Evolutionary conservation across 2,329 filamentous ascomycete genomes (phyloP).

Genomic region (Aureobasidium sp.): DNA sequence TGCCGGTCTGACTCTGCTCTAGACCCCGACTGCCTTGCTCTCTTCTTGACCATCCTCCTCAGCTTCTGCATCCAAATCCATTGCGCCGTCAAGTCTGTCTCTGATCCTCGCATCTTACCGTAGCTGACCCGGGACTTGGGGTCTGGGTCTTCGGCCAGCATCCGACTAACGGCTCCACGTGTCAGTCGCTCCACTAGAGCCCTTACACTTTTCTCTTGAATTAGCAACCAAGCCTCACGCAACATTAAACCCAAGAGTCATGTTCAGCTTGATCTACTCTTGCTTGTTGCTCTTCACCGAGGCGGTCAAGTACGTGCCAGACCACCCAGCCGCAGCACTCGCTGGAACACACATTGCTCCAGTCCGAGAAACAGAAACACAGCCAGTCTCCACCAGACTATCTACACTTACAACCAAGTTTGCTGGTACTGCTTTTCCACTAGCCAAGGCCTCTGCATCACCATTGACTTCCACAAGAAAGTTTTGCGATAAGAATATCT

Average conservation of each 20-base stretch:
- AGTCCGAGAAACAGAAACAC: background rate
- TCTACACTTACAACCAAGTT: background rate
- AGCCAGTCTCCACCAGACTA: background rate
- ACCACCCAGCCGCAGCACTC: background rate
- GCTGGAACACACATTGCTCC: background rate
- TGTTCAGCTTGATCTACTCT: background rate
- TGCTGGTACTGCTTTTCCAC: background rate
- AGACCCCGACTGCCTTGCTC: background rate
- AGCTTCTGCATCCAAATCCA: background rate
- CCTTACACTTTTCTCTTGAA: background rate
- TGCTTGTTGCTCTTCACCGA: background rate
- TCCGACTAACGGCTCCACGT: constrained; percentile 1
- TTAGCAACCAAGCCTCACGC: background rate
- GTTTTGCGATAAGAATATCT: no score
- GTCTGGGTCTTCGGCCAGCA: background rate
- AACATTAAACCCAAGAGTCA: background rate
- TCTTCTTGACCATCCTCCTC: background rate
- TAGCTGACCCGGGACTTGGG: background rate
- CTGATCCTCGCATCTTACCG: background rate
- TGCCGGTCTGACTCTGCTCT: background rate
- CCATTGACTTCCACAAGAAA: background rate
- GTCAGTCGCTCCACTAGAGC: background rate
- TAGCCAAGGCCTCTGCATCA: background rate
- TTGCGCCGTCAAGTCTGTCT: background rate
- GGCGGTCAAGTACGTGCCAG: background rate